Conservation (phyloP, 2,329 filamentous ascomycete species). For the Colletotrichum tofieldiae region DNA sequence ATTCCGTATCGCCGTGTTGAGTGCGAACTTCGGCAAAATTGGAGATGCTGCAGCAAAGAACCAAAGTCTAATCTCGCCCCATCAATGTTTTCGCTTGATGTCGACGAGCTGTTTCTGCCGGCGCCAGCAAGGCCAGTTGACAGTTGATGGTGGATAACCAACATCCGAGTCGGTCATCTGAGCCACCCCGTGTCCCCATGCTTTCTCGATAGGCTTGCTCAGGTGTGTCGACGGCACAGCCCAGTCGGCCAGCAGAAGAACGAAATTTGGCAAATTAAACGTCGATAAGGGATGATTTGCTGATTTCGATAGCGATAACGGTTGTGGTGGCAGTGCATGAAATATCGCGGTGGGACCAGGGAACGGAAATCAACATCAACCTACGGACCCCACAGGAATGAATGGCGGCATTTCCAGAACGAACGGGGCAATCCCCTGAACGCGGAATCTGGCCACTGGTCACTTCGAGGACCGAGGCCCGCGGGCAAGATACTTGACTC, state of each 20-base stretch:
- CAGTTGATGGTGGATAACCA: constrained; percentile 12
- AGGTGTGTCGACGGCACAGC: constrained; percentile 21
- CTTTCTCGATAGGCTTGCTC: not conserved
- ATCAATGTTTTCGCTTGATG: not conserved
- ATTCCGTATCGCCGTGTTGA: not conserved
- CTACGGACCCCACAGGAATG: constrained; percentile 12
- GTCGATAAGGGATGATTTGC: constrained; percentile 25
- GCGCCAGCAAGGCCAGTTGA: constrained; percentile 1
- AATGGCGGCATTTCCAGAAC: constrained; percentile 21
- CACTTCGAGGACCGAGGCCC: not conserved
- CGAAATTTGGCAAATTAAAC: constrained; percentile 3
- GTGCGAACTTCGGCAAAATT: constrained; percentile 12
- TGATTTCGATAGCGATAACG: constrained; percentile 18
- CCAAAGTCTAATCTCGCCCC: constrained; percentile 14
- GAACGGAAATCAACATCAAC: constrained; percentile 27
- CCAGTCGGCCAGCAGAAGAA: not conserved
- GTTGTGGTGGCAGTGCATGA: constrained; percentile 39
- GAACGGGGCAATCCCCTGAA: constrained; percentile 29
- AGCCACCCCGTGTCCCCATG: not conserved
- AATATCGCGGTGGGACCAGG: constrained; percentile 33
- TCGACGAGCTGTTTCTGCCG: not conserved
- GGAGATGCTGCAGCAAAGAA: not conserved
- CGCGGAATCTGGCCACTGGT: constrained; percentile 5
- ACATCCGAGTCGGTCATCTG: not conserved
- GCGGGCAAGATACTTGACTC: not conserved